Base-by-base conservation (phyloP, 2,329 filamentous ascomycete species). In the Claviceps sp. region DNA sequence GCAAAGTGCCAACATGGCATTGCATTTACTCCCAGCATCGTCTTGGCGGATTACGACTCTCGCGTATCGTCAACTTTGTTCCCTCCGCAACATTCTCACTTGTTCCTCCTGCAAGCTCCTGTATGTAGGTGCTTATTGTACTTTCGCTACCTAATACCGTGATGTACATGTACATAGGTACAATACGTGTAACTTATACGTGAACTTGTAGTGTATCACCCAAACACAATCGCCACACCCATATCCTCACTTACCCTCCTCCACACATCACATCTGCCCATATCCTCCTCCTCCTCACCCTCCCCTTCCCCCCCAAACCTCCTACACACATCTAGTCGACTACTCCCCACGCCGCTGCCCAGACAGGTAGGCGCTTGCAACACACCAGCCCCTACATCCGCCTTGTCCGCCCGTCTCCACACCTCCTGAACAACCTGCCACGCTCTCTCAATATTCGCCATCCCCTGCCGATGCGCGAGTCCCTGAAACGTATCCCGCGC, bases 391-490 rank as follows among this genome's bases (percentile, higher is more conserved):
- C 55, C 51, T 50, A 39, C 54, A 22, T 59, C 61, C 52, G 44
- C 61, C 54, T 55, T 61, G 53, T 81, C 77, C 0, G 71, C 72
- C 52, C 78, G 68, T 52, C 70, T 70, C 78, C 81, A 84, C 10
- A 84, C 75, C 61, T 82, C 80, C 57, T 76, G 70, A 3, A 81
- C 74, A 39, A 84, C 76, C 13, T 71, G 71, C 77, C 79, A 81
- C 3, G 79, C 76, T 55, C 78, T 70, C 55, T 73, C 73, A 53
- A 84, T 83, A 58, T 84, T 85, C 17, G 73, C 74, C 81, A 84
- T 84, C 19, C 81, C 80, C 61, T 84, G 81, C 17, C 79, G 67
- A 50, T 68, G 70, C 53, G 77, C 74, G 8, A 81, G 70, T 5
- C 73, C 74, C 4, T 64, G 61, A 58, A 84, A 83, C 0, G 76